Conservation (phyloP, 768 basidiomycete genomes). For the Lentinula detonsa region DNA sequence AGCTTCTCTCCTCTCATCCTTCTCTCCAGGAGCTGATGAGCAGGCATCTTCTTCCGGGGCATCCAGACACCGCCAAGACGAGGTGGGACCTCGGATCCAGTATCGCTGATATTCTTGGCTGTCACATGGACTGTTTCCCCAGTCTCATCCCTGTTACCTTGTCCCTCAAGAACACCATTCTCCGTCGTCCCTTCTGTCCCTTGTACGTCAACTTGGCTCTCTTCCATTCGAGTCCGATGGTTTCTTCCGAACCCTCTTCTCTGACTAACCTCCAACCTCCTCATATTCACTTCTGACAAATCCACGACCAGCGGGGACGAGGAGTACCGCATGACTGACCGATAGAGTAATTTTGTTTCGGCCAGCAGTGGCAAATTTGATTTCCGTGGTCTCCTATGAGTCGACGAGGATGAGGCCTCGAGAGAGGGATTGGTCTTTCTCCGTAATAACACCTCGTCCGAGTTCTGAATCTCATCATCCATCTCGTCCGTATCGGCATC, state of each 20-base stretch:
- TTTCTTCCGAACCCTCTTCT: conserved; percentile 14
- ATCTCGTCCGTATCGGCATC: neutral
- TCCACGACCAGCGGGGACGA: conserved; percentile 84
- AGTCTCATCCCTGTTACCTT: neutral
- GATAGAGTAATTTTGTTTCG: conserved; percentile 81
- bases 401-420: neutral
- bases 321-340: conserved; percentile 85
- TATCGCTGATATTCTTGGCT: neutral
- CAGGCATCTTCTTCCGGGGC: conserved; percentile 75
- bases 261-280: conserved; percentile 41
- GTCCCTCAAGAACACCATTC: neutral
- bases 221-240: conserved; percentile 20
- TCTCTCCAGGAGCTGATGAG: conserved; percentile 73
- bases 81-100: neutral
- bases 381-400: conserved; percentile 30
- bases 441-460: neutral
- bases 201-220: neutral
- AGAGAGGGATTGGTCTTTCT: neutral
- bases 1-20: conserved; percentile 72
- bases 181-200: neutral
- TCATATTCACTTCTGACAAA: conserved; percentile 54
- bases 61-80: conserved; percentile 47
- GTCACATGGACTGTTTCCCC: neutral
- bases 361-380: conserved; percentile 56
- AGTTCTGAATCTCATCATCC: neutral